Evolutionary conservation across 139 green algal species (phyloP), one percentile per base, ranked within the genome.

Genomic region (Picochlorum sp.): DNA sequence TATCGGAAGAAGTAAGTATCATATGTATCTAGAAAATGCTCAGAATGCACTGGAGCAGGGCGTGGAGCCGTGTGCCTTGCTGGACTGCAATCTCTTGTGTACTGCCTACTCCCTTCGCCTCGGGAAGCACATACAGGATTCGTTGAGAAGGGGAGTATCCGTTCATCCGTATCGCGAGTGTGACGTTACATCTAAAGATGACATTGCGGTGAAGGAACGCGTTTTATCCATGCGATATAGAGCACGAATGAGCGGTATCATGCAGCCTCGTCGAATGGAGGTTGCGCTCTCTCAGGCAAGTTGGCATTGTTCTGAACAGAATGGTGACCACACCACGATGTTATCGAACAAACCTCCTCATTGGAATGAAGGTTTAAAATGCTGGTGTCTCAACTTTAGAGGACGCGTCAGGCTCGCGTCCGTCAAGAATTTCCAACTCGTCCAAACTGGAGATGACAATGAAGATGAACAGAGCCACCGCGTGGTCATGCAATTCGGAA

Each of bases 391-490:
- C n/a, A 98, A 99, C 74, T 99, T 99, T 83, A 87, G 90, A 49
- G 94, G 94, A 2, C 79, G 94, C 20, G 94, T 99, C n/a, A 98
- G 95, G 44, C 80, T 94, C 55, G 92, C 94, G 23, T 91, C 77
- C 7, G 94, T 99, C 0, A 99, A 99, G 73, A 99, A 99, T 80
- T 98, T 99, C 77, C 94, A 99, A 84, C 78, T 97, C 1, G 38
- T 50, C 38, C 7, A 50, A 9, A 51, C 45, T 41, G 41, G 34
- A 20, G 13, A 59, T 59, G n/a, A 34, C 10, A 14, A 54, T 54
- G 47, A 28, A 28, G 24, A 54, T 21, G 34, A 41, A 9, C 8
- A 14, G 34, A 41, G 34, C 8, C 9, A 41, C 34, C 34, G 83
- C 16, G 76, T 95, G 1, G 70, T 92, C 21, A 76, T 95, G 59